Evolutionary conservation across 139 green algal species (phyloP).

Genomic region (Chlorella sp.): DNA sequence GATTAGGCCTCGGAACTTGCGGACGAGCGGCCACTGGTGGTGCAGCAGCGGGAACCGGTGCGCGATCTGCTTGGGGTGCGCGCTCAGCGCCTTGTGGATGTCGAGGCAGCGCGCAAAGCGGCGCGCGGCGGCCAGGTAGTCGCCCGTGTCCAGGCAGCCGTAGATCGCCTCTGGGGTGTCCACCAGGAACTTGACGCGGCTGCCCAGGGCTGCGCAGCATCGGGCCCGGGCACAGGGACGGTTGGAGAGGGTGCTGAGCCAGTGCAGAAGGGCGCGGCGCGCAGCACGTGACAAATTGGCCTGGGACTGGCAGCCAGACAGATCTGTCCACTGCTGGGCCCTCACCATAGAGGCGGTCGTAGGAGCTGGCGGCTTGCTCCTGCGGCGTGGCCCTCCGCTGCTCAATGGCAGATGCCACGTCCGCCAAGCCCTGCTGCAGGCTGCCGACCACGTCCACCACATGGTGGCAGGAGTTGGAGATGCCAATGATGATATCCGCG

Average conservation of each 20-base stretch:
- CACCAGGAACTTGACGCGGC: slow-evolving; percentile 92
- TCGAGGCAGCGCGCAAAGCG: slow-evolving; percentile 75
- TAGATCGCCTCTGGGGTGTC: slow-evolving; percentile 98
- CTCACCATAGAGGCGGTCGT: slow-evolving; percentile 64
- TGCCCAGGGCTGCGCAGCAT: slow-evolving; percentile 73
- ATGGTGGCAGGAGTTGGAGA: slow-evolving; percentile 63
- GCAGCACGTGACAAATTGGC: too few relatives aligned
- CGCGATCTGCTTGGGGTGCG: slow-evolving; percentile 28
- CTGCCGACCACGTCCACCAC: slow-evolving; percentile 60
- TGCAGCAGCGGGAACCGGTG: slow-evolving; percentile 85
- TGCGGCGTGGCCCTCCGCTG: background rate
- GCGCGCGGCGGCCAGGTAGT: slow-evolving; percentile 80
- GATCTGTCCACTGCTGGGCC: too few relatives aligned
- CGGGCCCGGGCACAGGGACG: background rate
- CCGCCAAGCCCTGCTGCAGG: slow-evolving; percentile 51
- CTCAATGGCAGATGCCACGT: background rate
- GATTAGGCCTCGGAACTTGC: slow-evolving; percentile 83
- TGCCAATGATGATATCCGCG: slow-evolving; percentile 88
- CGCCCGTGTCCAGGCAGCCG: slow-evolving; percentile 81
- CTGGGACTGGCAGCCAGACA: too few relatives aligned
- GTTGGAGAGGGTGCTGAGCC: too few relatives aligned
- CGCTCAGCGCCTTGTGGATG: slow-evolving; percentile 68
- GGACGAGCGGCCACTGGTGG: slow-evolving; percentile 89
- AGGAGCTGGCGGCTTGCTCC: slow-evolving; percentile 7
- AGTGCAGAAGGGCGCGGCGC: too few relatives aligned